A percentile compares a stretch with the other conserved stretches of the same genome.
Conservation (phyloP, 768 basidiomycete species). For the Antrodiella citrinella region DNA sequence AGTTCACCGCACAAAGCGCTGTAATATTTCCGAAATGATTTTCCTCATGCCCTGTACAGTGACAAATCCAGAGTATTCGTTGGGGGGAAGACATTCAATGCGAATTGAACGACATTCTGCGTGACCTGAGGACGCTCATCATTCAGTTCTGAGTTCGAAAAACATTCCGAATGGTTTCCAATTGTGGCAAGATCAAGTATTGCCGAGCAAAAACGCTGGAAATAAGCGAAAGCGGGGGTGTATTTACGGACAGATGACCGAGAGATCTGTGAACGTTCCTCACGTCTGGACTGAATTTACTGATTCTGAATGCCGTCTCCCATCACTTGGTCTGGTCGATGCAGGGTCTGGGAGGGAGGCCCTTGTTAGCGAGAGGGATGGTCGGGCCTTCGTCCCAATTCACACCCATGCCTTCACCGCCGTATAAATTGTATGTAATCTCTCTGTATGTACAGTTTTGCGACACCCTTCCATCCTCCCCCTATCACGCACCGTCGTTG, state of each 20-base stretch:
- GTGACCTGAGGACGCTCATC: too few species aligned
- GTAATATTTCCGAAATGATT: too few species aligned
- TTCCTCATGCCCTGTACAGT: too few species aligned
- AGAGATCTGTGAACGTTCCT: conserved; percentile 3
- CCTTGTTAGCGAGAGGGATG: conserved; percentile 2
- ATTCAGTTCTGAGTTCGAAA: too few species aligned
- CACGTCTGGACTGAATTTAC: background rate
- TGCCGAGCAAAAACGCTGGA: conserved; percentile 1
- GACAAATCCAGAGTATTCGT: too few species aligned
- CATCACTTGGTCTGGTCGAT: conserved; percentile 1
- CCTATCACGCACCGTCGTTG: conserved; percentile 7
- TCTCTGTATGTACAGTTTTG: conserved; percentile 10
- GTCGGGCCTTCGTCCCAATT: conserved; percentile 2
- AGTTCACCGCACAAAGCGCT: too few species aligned
- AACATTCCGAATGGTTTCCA: background rate
- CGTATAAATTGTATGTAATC: conserved; percentile 13
- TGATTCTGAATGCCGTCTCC: background rate
- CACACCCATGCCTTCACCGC: conserved; percentile 5
- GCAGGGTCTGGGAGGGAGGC: conserved; percentile 1
- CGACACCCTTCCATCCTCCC: conserved; percentile 13
- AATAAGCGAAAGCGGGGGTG: conserved; percentile 9
- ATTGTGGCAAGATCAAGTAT: background rate
- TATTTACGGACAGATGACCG: conserved; percentile 1
- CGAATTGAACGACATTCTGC: too few species aligned
- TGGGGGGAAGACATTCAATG: too few species aligned